Percentiles rank a stretch among this genome's conserved stretches.
Evolutionary conservation across 2,329 filamentous ascomycete species (phyloP).

Genomic region (Phyllosticta citribraziliensis): DNA sequence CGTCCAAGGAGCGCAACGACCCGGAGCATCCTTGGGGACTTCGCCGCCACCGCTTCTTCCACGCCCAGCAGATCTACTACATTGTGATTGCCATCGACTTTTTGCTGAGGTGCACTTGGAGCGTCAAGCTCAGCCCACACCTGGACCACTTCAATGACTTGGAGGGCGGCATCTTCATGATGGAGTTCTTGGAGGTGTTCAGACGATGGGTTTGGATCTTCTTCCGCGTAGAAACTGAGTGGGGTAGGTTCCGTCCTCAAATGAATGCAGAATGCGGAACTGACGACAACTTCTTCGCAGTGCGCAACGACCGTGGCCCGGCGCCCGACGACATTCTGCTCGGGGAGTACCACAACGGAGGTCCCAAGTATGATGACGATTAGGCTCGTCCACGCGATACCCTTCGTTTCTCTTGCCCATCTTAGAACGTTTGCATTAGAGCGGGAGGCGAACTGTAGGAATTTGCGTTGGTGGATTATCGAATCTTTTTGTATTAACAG

Average conservation of each 20-base stretch:
- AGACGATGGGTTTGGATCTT: conserved; percentile 96
- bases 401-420: not conserved
- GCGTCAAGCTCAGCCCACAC: conserved; percentile 72
- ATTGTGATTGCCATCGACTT: conserved; percentile 68
- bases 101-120: conserved; percentile 80
- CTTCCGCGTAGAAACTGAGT: conserved; percentile 89
- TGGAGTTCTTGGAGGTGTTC: conserved; percentile 79
- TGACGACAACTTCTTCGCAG: conserved; percentile 24
- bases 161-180: conserved; percentile 78
- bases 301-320: conserved; percentile 45
- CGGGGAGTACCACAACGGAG: conserved; percentile 47
- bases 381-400: conserved; percentile 13
- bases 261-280: no score
- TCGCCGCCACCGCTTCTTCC: conserved; percentile 63
- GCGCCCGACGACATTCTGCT: conserved; percentile 62
- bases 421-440: not conserved
- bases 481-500: not conserved
- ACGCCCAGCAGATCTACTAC: conserved; percentile 69
- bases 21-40: conserved; percentile 67
- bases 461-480: not conserved
- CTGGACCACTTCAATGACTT: conserved; percentile 77
- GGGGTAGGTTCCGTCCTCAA: conserved; percentile 45
- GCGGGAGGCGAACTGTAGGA: not conserved
- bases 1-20: conserved; percentile 45
- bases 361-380: conserved; percentile 54